A percentile compares a stretch with the other conserved stretches of the same genome.
phyloP scores from a whole-genome alignment of 2,329 filamentous ascomycete species.

The Onygenales sp. region DNA sequence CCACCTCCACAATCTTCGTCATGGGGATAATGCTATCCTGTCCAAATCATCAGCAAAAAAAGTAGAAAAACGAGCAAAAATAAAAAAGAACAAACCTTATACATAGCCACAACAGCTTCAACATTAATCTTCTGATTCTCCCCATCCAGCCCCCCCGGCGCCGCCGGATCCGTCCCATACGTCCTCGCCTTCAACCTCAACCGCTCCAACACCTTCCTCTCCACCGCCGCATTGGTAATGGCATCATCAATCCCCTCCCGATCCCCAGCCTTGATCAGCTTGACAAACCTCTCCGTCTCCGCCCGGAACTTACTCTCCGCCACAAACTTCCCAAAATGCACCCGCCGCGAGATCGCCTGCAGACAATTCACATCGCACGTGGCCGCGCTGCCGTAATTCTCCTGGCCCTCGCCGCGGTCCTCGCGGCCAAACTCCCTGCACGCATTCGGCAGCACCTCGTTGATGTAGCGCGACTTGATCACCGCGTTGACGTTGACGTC shows the following conservation, averaged over 20 bases:
- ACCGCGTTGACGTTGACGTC: conserved; percentile 80
- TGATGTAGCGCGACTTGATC: conserved; percentile 78
- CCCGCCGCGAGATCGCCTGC: conserved; percentile 79
- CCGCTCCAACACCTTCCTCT: conserved; percentile 82
- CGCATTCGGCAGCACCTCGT: conserved; percentile 71
- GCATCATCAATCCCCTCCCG: conserved; percentile 73
- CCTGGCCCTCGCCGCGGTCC: conserved; percentile 74
- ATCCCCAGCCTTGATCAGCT: conserved; percentile 72
- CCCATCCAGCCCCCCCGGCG: conserved; percentile 31
- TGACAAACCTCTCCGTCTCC: conserved; percentile 70
- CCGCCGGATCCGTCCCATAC: conserved; percentile 82
- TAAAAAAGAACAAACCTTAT: conserved; percentile 42
- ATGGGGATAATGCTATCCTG: conserved; percentile 78
- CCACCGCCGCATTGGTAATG: conserved; percentile 82
- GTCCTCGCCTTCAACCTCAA: conserved; percentile 82
- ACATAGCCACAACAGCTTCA: conserved; percentile 84
- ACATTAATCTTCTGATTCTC: conserved; percentile 67
- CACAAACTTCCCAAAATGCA: conserved; percentile 98
- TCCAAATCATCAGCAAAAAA: conserved; percentile 6
- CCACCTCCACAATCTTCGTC: conserved; percentile 97
- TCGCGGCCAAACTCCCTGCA: conserved; percentile 62
- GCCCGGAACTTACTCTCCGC: conserved; percentile 90
- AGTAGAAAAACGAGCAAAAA: background rate
- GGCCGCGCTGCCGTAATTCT: conserved; percentile 91
- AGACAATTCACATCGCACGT: conserved; percentile 85